phyloP scores from a whole-genome alignment of 1,139 yeast genomes.

The Debaryomycetaceae sp. region DNA sequence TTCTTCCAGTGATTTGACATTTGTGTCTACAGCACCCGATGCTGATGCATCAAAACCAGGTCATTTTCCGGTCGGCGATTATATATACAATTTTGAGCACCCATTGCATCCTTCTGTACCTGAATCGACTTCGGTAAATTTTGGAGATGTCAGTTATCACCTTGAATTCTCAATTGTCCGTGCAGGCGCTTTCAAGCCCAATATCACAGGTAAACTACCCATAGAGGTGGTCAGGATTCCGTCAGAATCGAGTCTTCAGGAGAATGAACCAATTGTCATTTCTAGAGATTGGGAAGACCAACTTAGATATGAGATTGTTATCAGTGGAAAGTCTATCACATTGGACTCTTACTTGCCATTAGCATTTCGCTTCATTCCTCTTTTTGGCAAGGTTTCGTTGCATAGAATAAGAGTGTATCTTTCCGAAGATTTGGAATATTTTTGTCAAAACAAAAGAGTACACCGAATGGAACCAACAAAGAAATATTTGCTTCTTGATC shows the following conservation, averaged over 20 bases:
- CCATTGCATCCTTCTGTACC: constrained; percentile 81
- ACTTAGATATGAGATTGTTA: constrained; percentile 80
- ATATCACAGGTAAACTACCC: constrained; percentile 61
- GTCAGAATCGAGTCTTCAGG: constrained; percentile 75
- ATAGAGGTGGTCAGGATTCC: constrained; percentile 73
- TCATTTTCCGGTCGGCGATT: constrained; percentile 71
- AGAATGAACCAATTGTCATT: constrained; percentile 89
- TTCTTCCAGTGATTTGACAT: constrained; percentile 17
- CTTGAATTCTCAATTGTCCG: constrained; percentile 71
- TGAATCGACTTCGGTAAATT: constrained; percentile 73
- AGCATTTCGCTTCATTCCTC: constrained; percentile 77
- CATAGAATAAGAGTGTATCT: constrained; percentile 83
- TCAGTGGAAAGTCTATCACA: constrained; percentile 84
- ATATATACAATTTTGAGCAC: constrained; percentile 87
- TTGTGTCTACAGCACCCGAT: constrained; percentile 16
- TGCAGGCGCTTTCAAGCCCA: constrained; percentile 81
- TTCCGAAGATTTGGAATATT: constrained; percentile 88
- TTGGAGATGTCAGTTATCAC: constrained; percentile 72
- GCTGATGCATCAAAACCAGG: constrained; percentile 27
- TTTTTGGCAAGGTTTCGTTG: constrained; percentile 76
- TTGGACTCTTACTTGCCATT: constrained; percentile 81
- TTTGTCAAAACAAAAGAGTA: constrained; percentile 78
- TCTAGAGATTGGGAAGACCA: constrained; percentile 93
- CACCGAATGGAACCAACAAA: constrained; percentile 89
- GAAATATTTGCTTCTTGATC: constrained; percentile 77